Evolutionary conservation across 345 rosid genomes (phyloP).

Genomic region (Raphanus raphanistrum): DNA sequence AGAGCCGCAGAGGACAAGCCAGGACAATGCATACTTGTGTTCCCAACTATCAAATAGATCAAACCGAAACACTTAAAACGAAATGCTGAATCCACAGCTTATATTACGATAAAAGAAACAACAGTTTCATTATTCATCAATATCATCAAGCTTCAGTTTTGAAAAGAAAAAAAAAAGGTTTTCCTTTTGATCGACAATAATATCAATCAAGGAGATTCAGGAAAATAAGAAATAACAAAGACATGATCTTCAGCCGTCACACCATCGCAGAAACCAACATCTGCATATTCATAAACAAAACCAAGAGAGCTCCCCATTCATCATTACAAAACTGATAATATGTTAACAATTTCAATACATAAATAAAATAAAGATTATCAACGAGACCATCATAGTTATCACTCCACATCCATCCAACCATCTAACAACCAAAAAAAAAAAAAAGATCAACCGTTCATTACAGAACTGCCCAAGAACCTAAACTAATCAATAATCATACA

Average conservation of each 20-base stretch:
- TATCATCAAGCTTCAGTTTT: constrained; percentile 32
- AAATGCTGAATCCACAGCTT: constrained; percentile 10
- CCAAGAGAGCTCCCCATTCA: no score
- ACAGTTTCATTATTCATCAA: constrained; percentile 31
- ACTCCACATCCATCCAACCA: not conserved
- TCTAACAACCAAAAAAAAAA: not conserved
- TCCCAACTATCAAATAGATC: not conserved
- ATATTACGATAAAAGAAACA: not conserved
- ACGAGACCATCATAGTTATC: not conserved
- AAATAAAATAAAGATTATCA: not conserved
- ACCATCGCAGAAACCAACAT: no score
- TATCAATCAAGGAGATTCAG: constrained; percentile 18
- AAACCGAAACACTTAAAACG: not conserved
- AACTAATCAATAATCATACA: not conserved
- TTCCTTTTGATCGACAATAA: constrained; percentile 22
- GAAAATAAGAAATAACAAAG: constrained; percentile 13
- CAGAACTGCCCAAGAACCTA: not conserved
- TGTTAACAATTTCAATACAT: no score
- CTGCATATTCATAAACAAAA: no score
- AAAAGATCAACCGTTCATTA: not conserved
- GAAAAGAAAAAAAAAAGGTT: constrained; percentile 10
- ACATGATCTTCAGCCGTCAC: constrained; percentile 28
- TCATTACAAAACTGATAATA: no score
- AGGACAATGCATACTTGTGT: not conserved
- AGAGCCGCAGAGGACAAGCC: no score